Percentiles rank a stretch among this genome's conserved stretches.
These are phyloP conservation scores for Penicillium paradoxum DNA, from an alignment of 495 filamentous ascomycete genomes.

Conservation along the genomic window DNA sequence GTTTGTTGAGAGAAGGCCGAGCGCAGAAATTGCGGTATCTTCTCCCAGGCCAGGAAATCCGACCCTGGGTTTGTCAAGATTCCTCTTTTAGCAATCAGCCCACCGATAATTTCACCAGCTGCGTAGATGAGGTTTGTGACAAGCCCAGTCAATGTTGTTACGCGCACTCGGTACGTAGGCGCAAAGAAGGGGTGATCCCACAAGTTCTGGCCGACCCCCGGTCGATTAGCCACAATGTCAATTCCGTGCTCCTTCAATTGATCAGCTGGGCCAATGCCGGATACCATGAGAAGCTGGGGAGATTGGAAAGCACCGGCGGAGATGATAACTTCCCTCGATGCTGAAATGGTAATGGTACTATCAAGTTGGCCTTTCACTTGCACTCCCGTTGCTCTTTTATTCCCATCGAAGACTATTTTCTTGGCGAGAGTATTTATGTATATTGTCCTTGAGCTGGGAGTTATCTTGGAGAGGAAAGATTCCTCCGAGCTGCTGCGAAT, in stretches of 20 bases:
- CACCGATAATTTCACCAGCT: slow-evolving; percentile 7
- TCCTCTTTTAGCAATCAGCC: slow-evolving; percentile 18
- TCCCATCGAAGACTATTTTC: not conserved
- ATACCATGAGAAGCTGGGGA: slow-evolving; percentile 46
- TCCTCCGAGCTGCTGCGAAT: slow-evolving; percentile 36
- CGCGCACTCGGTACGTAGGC: slow-evolving; percentile 16
- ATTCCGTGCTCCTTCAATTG: slow-evolving; percentile 34
- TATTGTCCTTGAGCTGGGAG: not conserved
- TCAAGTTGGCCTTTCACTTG: slow-evolving; percentile 18
- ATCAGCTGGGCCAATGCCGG: slow-evolving; percentile 39
- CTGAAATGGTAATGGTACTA: slow-evolving; percentile 27
- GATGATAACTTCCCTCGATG: slow-evolving; percentile 44
- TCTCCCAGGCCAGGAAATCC: slow-evolving; percentile 48
- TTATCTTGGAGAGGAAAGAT: slow-evolving; percentile 27
- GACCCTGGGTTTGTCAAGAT: slow-evolving; percentile 31
- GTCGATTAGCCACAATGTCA: slow-evolving; percentile 31
- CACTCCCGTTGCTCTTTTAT: slow-evolving; percentile 7
- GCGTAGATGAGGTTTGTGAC: slow-evolving; percentile 10
- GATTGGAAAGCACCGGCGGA: slow-evolving; percentile 23
- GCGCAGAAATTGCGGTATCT: slow-evolving; percentile 36
- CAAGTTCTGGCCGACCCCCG: slow-evolving; percentile 48
- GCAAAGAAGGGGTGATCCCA: slow-evolving; percentile 36
- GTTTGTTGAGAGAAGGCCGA: slow-evolving; percentile 19
- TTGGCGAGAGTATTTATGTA: not conserved
- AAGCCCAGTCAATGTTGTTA: slow-evolving; percentile 20